Base-by-base conservation (phyloP, 345 rosid species). In the Populus deltoides region DNA sequence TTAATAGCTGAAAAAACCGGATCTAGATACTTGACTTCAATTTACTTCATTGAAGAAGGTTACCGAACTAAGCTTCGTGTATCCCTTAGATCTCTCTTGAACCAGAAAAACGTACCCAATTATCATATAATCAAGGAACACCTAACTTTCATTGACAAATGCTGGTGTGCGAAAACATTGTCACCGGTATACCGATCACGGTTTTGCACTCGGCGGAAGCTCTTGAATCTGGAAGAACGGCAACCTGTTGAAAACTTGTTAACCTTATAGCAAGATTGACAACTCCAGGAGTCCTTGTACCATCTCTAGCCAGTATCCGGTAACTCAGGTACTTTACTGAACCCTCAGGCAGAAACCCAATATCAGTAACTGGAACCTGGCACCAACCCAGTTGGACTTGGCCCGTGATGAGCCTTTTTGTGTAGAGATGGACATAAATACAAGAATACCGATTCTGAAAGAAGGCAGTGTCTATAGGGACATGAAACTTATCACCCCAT, bases 401-500 rank as follows among this genome's bases (percentile, higher is more conserved):
- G 47, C 92, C 88, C 12, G 43, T 22, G 17, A 86, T 67, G 75
- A 85, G 88, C 45, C 82, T 51, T 72, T 83, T 85, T 35, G 79
- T 77, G 75, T 84, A 83, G 43, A 89, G 74, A 15, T 78, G 72
- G 33, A 89, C 77, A 27, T 69, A 51, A 13, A 83, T 45, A 61
- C 68, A 80, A 45, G 85, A 70, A 53, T 72, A 75, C 72, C 74
- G 73, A 35, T 80, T 79, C 24, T 82, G 59, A 51, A 87, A 80
- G 73, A 88, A 83, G 3, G 78, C 36, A 13, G 72, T 15, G 55
- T 84, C 89, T 0, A 80, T 15, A 0, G 86, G 88, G 2, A 88
- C 70, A 20, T 41, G 66, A 43, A 89, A 89, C 72, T 82, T 86
- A 61, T 89, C 90, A 9, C 87, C 90, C 92, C 92, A 89, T 1